Conservation (phyloP, 345 rosid species). For the Melaleuca alternifolia region DNA sequence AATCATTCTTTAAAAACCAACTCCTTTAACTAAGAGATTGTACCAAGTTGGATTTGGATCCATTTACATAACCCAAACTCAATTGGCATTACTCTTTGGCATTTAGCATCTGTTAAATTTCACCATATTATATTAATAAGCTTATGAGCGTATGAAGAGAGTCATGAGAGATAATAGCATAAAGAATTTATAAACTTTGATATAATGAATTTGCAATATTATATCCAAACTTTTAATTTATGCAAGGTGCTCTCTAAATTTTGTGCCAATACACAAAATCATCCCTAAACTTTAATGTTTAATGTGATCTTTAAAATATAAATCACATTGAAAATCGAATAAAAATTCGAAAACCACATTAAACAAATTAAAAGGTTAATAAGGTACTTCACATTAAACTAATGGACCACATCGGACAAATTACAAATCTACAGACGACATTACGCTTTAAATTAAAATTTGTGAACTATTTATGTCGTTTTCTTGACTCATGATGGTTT, state of each 20-base stretch:
- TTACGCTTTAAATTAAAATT: neutral
- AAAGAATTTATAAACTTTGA: neutral
- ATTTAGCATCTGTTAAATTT: neutral
- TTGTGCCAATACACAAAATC: rapidly evolving
- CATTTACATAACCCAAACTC: neutral
- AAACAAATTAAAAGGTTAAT: too few relatives aligned
- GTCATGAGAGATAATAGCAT: neutral
- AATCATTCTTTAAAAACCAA: too few relatives aligned
- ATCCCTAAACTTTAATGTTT: neutral
- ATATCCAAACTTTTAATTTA: too few relatives aligned
- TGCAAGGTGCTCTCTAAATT: neutral
- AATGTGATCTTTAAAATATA: rapidly evolving
- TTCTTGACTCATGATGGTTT: neutral
- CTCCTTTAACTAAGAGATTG: too few relatives aligned
- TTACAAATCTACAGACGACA: rapidly evolving
- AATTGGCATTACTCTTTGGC: neutral
- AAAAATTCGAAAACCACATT: too few relatives aligned
- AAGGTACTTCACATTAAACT: rapidly evolving
- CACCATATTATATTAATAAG: neutral
- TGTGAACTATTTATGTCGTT: rapidly evolving
- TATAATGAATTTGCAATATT: neutral
- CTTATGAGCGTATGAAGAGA: neutral
- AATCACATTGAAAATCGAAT: neutral
- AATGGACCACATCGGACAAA: rapidly evolving
- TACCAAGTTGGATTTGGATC: neutral